phyloP scores from a whole-genome alignment of 2,329 filamentous ascomycete species.

The Akanthomyces uredinophilus region DNA sequence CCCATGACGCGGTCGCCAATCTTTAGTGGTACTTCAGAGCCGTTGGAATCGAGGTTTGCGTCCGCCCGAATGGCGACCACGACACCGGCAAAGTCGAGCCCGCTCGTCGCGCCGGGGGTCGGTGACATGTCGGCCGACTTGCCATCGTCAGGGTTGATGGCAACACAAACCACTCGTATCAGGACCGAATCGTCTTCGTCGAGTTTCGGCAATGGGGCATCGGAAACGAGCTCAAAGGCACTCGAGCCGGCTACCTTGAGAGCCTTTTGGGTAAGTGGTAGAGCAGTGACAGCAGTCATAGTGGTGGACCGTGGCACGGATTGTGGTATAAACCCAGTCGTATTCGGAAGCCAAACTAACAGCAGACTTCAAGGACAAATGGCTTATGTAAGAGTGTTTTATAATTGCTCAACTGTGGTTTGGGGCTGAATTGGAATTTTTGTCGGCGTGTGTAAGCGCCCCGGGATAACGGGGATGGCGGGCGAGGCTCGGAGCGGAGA shows the following conservation, averaged over 20 bases:
- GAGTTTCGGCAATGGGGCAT: not conserved
- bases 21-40: not conserved
- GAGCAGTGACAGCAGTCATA: not conserved
- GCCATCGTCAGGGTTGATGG: conserved; percentile 10
- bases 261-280: not conserved
- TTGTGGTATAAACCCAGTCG: not conserved
- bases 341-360: not conserved
- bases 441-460: not conserved
- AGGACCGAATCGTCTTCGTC: not conserved
- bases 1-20: conserved; percentile 6
- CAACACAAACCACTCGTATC: not conserved
- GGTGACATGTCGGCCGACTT: conserved; percentile 3
- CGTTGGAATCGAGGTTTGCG: not conserved
- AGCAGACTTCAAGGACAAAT: too few relatives aligned
- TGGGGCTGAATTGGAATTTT: too few relatives aligned
- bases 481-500: not conserved
- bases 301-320: not conserved
- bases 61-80: not conserved
- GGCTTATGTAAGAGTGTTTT: not conserved
- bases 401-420: not conserved
- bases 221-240: not conserved
- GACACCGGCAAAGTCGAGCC: not conserved
- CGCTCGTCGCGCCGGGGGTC: not conserved
- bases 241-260: not conserved
- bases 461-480: not conserved